A percentile compares a stretch with the other conserved stretches of the same genome.
phyloP scores from a whole-genome alignment of 495 filamentous ascomycete species.

The Talaromyces wortmannii region DNA sequence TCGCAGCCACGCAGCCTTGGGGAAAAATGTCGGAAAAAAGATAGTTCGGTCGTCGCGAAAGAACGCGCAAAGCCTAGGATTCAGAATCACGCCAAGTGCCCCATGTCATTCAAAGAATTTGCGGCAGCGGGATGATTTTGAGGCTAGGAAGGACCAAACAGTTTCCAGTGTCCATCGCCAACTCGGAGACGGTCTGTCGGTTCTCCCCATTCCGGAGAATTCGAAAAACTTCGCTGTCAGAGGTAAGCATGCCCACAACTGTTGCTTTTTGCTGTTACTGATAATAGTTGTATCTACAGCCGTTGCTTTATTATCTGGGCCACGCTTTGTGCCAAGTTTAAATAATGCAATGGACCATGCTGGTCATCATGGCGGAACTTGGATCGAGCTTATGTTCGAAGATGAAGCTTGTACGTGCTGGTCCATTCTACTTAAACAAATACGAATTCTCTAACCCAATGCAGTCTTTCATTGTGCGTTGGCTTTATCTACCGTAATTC shows the following conservation, averaged over 20 bases:
- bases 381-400: constrained; percentile 12
- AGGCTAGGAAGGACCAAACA: too few relatives aligned
- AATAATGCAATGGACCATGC: not conserved
- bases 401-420: constrained; percentile 18
- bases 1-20: constrained; percentile 1
- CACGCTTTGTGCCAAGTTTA: not conserved
- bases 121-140: too few relatives aligned
- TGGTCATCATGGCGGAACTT: constrained; percentile 4
- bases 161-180: not conserved
- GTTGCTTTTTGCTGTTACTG: not conserved
- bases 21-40: constrained; percentile 1
- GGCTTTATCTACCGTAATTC: constrained; percentile 10
- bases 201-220: not conserved
- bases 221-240: not conserved
- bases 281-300: not conserved
- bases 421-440: not conserved
- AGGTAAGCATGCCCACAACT: not conserved
- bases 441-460: not conserved
- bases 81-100: not conserved
- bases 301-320: not conserved
- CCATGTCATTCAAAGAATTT: not conserved
- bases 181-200: not conserved
- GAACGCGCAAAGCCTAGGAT: not conserved
- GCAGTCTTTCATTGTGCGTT: constrained; percentile 16
- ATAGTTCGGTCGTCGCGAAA: not conserved